A percentile compares a stretch with the other conserved stretches of the same genome.
Evolutionary conservation across 805 yeast species (phyloP).

Genomic region (Zygoascus bituminiphila): DNA sequence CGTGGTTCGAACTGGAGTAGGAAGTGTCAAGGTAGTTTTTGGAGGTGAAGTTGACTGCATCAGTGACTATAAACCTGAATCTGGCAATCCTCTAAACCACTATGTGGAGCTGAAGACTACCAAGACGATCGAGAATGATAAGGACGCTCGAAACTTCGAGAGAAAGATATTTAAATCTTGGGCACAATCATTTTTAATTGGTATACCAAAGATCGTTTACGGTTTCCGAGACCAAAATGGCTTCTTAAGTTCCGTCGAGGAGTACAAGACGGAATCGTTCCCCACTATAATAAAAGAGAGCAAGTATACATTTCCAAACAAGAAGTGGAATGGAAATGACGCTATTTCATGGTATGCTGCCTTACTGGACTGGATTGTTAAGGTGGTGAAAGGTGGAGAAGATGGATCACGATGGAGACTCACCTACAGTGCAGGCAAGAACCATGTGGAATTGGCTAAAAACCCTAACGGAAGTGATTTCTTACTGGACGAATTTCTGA

Average conservation of each 20-base stretch:
- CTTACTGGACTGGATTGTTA: conserved; percentile 66
- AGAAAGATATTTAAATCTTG: conserved; percentile 70
- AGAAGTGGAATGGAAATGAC: conserved; percentile 59
- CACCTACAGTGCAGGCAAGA: conserved; percentile 48
- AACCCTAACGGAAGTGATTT: not conserved
- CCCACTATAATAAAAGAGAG: conserved; percentile 38
- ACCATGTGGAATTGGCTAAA: conserved; percentile 40
- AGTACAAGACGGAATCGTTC: conserved; percentile 65
- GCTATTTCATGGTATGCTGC: conserved; percentile 85
- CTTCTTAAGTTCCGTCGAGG: conserved; percentile 60
- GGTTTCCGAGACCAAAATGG: conserved; percentile 79
- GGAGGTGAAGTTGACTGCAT: conserved; percentile 94
- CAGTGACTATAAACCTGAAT: conserved; percentile 65
- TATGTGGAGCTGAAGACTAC: conserved; percentile 83
- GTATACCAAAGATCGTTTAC: conserved; percentile 69
- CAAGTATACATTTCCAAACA: conserved; percentile 9
- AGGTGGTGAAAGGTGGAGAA: conserved; percentile 46
- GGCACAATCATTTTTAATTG: conserved; percentile 90
- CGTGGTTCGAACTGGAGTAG: conserved; percentile 81
- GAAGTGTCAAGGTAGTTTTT: conserved; percentile 53
- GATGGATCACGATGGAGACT: conserved; percentile 41
- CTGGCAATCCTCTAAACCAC: conserved; percentile 39
- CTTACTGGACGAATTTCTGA: not conserved
- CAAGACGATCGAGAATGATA: conserved; percentile 43
- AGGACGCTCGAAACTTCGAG: conserved; percentile 61